Base-by-base conservation (phyloP, 1,284 basidiomycete species). In the Chiua sp. region DNA sequence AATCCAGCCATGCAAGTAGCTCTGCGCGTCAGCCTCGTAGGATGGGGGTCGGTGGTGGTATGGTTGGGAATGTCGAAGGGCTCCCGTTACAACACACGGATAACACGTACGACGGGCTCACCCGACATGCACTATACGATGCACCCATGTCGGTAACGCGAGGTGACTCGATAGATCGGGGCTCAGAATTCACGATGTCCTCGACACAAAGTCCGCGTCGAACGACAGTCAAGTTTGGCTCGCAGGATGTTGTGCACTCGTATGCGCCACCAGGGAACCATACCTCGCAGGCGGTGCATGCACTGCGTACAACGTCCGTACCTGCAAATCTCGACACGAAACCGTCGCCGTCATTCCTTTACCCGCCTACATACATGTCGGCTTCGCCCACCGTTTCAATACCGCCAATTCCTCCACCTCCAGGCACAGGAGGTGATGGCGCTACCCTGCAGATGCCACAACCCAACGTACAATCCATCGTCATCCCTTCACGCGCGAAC, bases 81-180 rank as follows among this genome's bases (percentile, higher is more conserved):
- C 64, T 65, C 42, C 75, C 65, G 20, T 51, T 63, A 30, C 72
- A 65, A 47, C 68, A 59, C 63, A 59, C 63, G 59, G 61, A 72
- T 65, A 74, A 75, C 47, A 61, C 67, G 1, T 73, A 77, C 47
- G 73, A 69, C 26, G 83, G 84, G 22, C 67, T 93, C 67, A 80
- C 83, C 63, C 82, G 92, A n/a, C 91, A 93, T 68, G 88, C 93
- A 65, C 79, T 94, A 22, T 94, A 90, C 68, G 92, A 94, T 67
- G 83, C 89, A 13, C 92, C 92, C 8, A 80, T 93, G 65, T 81
- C 73, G 20, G 54, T 62, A 5, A 30, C 50, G 63, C 76, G 65
- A 51, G 69, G 71, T 18, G 76, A 62, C 46, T 72, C 67, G 26
- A 65, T 51, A 7, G 73, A 75, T 30, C 73, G 61, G 7, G 62